Conservation (phyloP, 106 monocot species). For the Hemerocallis citrina region DNA sequence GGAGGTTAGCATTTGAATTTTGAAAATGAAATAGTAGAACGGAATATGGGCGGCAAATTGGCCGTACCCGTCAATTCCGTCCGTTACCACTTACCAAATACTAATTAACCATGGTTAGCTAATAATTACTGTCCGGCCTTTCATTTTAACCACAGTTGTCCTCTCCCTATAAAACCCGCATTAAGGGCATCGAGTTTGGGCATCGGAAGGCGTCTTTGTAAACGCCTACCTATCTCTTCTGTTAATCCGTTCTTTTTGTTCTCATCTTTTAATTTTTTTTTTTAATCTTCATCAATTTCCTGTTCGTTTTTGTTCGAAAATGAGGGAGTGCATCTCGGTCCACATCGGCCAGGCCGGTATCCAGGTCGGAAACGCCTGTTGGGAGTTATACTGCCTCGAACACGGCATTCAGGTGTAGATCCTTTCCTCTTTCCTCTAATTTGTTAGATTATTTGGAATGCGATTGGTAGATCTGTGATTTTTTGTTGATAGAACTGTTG, state of each 20-base stretch:
- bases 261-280: not conserved
- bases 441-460: slow-evolving; percentile 78
- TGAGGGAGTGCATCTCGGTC: slow-evolving; percentile 97
- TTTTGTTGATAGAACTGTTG: too few relatives aligned
- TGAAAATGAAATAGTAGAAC: too few relatives aligned
- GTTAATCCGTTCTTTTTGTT: not conserved
- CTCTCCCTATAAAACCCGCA: slow-evolving; percentile 4
- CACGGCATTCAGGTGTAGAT: slow-evolving; percentile 91
- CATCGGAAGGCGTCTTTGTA: slow-evolving; percentile 21
- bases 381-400: too few relatives aligned
- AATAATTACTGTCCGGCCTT: too few relatives aligned
- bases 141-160: not conserved
- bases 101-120: too few relatives aligned
- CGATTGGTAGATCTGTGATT: too few relatives aligned
- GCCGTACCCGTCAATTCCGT: too few relatives aligned
- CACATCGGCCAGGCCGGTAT: slow-evolving; percentile 97
- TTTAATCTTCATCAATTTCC: not conserved
- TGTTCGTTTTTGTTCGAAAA: slow-evolving; percentile 16
- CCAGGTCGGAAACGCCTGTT: slow-evolving; percentile 98
- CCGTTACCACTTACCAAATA: too few relatives aligned
- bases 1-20: too few relatives aligned
- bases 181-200: not conserved
- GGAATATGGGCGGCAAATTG: too few relatives aligned
- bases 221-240: not conserved
- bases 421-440: too few relatives aligned